A percentile compares a stretch with the other conserved stretches of the same genome.
phyloP scores from a whole-genome alignment of 2,329 filamentous ascomycete genomes.

The Trichoderma sp. region DNA sequence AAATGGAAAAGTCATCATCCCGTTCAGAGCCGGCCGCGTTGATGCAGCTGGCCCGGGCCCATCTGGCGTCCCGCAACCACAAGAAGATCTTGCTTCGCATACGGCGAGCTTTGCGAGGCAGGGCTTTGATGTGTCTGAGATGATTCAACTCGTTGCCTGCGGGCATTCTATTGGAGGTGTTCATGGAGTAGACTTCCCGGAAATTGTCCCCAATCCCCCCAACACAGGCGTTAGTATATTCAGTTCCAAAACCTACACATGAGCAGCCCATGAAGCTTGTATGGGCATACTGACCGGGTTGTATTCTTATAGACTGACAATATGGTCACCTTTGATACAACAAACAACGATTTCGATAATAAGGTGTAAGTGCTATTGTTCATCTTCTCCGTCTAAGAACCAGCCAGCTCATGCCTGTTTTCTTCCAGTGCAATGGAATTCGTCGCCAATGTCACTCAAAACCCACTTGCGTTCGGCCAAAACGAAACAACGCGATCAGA shows the following conservation, averaged over 20 bases:
- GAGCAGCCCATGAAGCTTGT: not conserved
- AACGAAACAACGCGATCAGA: slow-evolving; percentile 17
- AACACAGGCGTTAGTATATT: not conserved
- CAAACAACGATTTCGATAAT: slow-evolving; percentile 9
- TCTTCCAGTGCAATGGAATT: not conserved
- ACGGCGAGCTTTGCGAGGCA: slow-evolving; percentile 3
- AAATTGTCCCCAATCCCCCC: slow-evolving; percentile 15
- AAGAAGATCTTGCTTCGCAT: slow-evolving; percentile 3
- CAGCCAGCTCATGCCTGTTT: too few relatives aligned
- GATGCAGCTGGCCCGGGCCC: slow-evolving; percentile 6
- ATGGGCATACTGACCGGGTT: not conserved
- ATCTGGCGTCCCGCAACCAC: slow-evolving; percentile 3
- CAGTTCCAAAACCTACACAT: not conserved
- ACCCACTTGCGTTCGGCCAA: slow-evolving; percentile 9
- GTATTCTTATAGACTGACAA: not conserved
- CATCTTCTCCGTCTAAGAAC: too few relatives aligned
- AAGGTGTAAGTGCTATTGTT: not conserved
- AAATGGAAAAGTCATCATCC: slow-evolving; percentile 1
- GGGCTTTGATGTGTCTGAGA: slow-evolving; percentile 3
- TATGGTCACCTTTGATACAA: slow-evolving; percentile 6
- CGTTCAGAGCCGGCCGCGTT: slow-evolving; percentile 1
- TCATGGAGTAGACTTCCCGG: slow-evolving; percentile 12
- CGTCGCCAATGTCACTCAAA: not conserved
- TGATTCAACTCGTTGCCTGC: slow-evolving; percentile 10
- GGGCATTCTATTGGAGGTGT: slow-evolving; percentile 8